Conservation (phyloP, 257 asterid species). For the Galeopsis tetrahit region DNA sequence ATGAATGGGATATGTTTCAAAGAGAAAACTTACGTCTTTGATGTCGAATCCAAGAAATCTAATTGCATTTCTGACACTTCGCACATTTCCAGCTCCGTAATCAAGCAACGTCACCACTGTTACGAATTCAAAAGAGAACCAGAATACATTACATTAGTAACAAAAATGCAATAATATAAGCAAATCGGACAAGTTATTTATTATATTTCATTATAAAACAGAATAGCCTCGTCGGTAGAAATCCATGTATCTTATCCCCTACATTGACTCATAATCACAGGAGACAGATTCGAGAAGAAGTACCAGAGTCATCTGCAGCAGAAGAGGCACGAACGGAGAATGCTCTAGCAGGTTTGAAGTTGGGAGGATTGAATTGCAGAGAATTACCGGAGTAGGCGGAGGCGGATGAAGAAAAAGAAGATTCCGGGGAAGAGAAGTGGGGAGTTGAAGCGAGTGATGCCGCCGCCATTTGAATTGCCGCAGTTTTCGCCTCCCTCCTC, state of each 20-base stretch:
- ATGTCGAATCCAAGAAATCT: constrained; percentile 73
- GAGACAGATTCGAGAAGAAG: not conserved
- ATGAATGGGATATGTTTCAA: not conserved
- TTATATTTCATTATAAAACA: not conserved
- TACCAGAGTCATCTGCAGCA: constrained; percentile 61
- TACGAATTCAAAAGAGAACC: not conserved
- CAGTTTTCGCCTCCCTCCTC: constrained; percentile 34
- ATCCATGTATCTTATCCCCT: not conserved
- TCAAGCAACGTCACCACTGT: constrained; percentile 94
- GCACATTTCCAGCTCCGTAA: constrained; percentile 98
- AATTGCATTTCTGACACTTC: constrained; percentile 90
- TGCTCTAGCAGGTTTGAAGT: constrained; percentile 43
- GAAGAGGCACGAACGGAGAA: constrained; percentile 65
- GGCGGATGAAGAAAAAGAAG: constrained; percentile 42
- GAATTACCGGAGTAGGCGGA: constrained; percentile 38
- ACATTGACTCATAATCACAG: not conserved
- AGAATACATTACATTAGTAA: not conserved
- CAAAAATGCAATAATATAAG: not conserved
- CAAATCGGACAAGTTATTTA: not conserved
- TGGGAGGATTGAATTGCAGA: constrained; percentile 42
- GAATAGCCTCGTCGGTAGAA: not conserved
- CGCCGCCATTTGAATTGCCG: constrained; percentile 49
- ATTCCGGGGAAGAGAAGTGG: constrained; percentile 30
- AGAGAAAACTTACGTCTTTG: constrained; percentile 59
- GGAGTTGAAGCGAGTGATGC: constrained; percentile 45